phyloP scores from a whole-genome alignment of 768 basidiomycete genomes.

The Sarcodon aspratus region DNA sequence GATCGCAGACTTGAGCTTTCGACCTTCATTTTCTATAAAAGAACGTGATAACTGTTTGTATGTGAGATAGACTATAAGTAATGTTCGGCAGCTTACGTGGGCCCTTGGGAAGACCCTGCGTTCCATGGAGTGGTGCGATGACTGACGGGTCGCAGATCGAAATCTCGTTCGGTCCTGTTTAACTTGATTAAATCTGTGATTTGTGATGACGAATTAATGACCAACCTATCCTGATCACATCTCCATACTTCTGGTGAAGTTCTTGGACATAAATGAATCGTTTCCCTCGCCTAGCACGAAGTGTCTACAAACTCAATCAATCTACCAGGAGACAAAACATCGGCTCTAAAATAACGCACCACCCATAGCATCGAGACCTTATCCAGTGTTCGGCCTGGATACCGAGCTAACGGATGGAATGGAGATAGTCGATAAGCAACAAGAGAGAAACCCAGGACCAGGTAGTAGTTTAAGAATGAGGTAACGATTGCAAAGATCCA shows the following conservation, averaged over 20 bases:
- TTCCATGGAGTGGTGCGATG: slow-evolving; percentile 10
- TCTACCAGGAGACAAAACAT: background rate
- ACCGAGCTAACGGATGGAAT: slow-evolving; percentile 9
- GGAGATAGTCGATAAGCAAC: slow-evolving; percentile 11
- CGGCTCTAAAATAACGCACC: background rate
- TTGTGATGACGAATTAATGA: background rate
- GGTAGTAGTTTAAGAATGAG: background rate
- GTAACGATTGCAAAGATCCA: background rate
- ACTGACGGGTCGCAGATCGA: slow-evolving; percentile 10
- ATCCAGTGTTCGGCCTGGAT: slow-evolving; percentile 9
- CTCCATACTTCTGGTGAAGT: slow-evolving; percentile 13
- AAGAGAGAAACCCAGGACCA: background rate
- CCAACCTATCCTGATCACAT: slow-evolving; percentile 10
- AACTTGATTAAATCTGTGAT: background rate
- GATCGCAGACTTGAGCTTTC: background rate
- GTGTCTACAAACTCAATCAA: background rate
- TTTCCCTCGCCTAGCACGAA: slow-evolving; percentile 7
- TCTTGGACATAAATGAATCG: slow-evolving; percentile 9
- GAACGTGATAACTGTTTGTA: background rate
- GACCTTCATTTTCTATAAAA: background rate
- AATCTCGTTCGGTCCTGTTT: slow-evolving; percentile 26
- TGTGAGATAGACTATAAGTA: background rate
- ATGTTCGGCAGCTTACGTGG: slow-evolving; percentile 6
- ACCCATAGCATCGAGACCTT: slow-evolving; percentile 7
- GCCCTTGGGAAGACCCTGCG: slow-evolving; percentile 13